A percentile compares a stretch with the other conserved stretches of the same genome.
These are phyloP conservation scores for Kodamaea plutei DNA, from an alignment of 1,139 yeast genomes.

Conservation along the genomic window DNA sequence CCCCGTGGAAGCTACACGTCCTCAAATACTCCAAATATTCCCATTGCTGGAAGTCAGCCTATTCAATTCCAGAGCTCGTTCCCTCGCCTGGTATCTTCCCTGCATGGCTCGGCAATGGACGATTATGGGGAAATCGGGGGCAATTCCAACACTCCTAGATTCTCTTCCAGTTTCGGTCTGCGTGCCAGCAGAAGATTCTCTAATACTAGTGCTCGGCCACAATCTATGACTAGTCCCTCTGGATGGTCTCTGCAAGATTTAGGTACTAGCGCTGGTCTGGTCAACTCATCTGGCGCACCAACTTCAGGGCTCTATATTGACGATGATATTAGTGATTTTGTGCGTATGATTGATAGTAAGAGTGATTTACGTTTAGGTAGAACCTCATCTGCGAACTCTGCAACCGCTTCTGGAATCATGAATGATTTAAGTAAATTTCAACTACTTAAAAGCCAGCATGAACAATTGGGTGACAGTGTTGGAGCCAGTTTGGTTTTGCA, in stretches of 20 bases:
- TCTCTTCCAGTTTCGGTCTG: constrained; percentile 56
- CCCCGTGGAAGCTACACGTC: constrained; percentile 33
- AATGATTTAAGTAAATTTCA: constrained; percentile 39
- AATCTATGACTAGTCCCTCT: constrained; percentile 21
- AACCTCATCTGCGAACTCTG: neutral
- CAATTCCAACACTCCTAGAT: constrained; percentile 38
- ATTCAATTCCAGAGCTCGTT: constrained; percentile 19
- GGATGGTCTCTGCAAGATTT: constrained; percentile 14
- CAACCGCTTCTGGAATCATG: neutral
- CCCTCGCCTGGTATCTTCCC: constrained; percentile 40
- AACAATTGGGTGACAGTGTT: constrained; percentile 50
- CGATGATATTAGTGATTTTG: constrained; percentile 78
- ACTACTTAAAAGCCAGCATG: constrained; percentile 37
- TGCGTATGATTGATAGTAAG: constrained; percentile 72
- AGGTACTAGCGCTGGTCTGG: constrained; percentile 38
- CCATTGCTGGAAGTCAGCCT: constrained; percentile 19
- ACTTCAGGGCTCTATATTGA: constrained; percentile 46
- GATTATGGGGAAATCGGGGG: constrained; percentile 23
- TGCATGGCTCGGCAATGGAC: constrained; percentile 33
- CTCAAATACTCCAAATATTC: constrained; percentile 29
- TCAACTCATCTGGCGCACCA: constrained; percentile 31
- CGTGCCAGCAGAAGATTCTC: constrained; percentile 44
- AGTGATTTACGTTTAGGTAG: constrained; percentile 39
- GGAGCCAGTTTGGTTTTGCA: constrained; percentile 38
- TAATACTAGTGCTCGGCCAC: constrained; percentile 33